Percentiles rank a stretch among this genome's conserved stretches.
Evolutionary conservation across 2,329 filamentous ascomycete species (phyloP).

Genomic region (Verticillium zaregamsianum): DNA sequence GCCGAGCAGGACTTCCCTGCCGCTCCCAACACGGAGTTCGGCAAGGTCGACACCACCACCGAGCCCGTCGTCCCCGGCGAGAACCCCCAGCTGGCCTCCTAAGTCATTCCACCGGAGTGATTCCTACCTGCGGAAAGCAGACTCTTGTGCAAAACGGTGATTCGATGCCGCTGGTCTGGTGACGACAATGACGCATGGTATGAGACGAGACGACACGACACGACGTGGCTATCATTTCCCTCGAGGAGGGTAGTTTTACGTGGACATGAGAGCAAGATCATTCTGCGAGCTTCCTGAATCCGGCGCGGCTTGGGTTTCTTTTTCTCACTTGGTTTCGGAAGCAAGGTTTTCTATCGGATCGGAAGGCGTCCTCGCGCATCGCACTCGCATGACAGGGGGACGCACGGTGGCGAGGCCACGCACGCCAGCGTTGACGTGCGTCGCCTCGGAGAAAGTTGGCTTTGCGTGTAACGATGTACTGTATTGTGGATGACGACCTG

Average conservation of each 20-base stretch:
- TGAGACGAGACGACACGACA: constrained; percentile 2
- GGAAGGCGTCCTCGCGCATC: background rate
- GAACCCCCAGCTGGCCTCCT: constrained; percentile 18
- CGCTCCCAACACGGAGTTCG: constrained; percentile 11
- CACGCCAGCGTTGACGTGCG: constrained; percentile 7
- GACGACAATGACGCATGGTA: constrained; percentile 12
- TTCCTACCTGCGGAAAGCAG: background rate
- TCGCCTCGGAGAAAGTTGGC: constrained; percentile 6
- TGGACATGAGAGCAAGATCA: background rate
- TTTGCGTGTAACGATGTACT: constrained; percentile 12
- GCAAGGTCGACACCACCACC: constrained; percentile 18
- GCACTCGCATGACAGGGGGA: background rate
- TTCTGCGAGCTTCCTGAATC: background rate
- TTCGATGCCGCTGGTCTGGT: constrained; percentile 9
- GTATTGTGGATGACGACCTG: constrained; percentile 3
- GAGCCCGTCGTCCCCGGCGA: constrained; percentile 21
- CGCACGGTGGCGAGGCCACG: constrained; percentile 8
- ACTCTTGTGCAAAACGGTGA: background rate
- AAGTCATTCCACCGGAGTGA: constrained; percentile 3
- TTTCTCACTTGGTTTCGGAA: background rate
- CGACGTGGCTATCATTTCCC: background rate
- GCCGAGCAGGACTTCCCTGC: constrained; percentile 17
- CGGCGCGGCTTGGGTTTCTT: constrained; percentile 3
- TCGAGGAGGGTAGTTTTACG: background rate
- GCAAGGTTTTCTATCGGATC: background rate